Evolutionary conservation across 345 rosid species (phyloP).

Genomic region (Rhizophora apiculata): DNA sequence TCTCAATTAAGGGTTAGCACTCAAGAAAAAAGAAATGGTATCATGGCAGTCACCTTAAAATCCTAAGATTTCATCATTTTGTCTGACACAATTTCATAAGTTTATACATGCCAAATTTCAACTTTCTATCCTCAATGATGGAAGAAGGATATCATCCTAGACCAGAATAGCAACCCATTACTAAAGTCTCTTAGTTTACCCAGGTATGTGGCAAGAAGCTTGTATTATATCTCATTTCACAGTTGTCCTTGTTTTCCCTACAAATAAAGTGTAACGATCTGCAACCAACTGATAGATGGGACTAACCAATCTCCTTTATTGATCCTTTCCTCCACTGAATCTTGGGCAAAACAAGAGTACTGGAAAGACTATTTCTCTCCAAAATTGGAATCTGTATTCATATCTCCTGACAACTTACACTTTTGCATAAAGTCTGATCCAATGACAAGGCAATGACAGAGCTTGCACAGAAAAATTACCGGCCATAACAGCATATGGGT

Average conservation of each 20-base stretch:
- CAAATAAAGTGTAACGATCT: not conserved
- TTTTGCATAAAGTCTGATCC: not conserved
- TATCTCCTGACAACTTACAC: not conserved
- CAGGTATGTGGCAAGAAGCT: not conserved
- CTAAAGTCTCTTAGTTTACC: not conserved
- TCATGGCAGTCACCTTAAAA: too few relatives aligned
- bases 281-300: not conserved
- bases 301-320: not conserved
- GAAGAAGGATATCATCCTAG: too few relatives aligned
- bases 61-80: too few relatives aligned
- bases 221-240: not conserved
- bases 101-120: too few relatives aligned
- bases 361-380: not conserved
- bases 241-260: conserved; percentile 3
- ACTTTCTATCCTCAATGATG: too few relatives aligned
- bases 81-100: too few relatives aligned
- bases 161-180: not conserved
- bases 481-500: not conserved
- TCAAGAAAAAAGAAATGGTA: too few relatives aligned
- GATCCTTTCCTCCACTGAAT: not conserved
- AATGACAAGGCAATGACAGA: not conserved
- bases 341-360: not conserved
- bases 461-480: not conserved
- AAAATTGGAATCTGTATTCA: not conserved
- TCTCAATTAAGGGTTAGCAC: too few relatives aligned